Conservation (phyloP, 164 flowering plant genomes). For the Magnolia officinalis region DNA sequence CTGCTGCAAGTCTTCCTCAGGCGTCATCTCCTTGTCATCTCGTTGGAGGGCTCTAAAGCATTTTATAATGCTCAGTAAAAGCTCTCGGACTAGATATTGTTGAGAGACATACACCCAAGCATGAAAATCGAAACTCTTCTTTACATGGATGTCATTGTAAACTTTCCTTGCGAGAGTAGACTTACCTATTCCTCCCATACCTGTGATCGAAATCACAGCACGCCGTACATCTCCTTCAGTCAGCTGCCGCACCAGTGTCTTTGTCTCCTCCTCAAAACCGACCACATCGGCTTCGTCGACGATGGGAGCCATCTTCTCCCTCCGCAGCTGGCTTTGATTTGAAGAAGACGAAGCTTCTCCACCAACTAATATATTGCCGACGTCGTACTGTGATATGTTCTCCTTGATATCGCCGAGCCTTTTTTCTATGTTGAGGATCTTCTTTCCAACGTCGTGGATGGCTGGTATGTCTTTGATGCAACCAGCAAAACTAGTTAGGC, state of each 20-base stretch:
- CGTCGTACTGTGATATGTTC: not conserved
- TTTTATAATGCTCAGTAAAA: not conserved
- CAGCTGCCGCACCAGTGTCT: slow-evolving; percentile 35
- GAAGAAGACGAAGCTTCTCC: not conserved
- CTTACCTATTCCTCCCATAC: slow-evolving; percentile 24
- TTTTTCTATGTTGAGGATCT: slow-evolving; percentile 34
- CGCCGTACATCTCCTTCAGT: slow-evolving; percentile 10
- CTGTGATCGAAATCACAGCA: slow-evolving; percentile 6
- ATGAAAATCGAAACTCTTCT: slow-evolving; percentile 9
- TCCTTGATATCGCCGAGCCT: slow-evolving; percentile 15
- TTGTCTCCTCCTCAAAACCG: slow-evolving; percentile 38
- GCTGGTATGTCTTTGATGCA: slow-evolving; percentile 17
- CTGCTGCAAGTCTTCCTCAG: not conserved
- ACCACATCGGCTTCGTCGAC: slow-evolving; percentile 40
- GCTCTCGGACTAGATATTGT: not conserved
- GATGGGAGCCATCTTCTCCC: slow-evolving; percentile 15
- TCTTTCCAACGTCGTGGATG: slow-evolving; percentile 23
- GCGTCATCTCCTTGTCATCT: not conserved
- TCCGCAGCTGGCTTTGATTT: slow-evolving; percentile 23
- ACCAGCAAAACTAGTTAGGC: slow-evolving; percentile 5
- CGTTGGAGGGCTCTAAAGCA: not conserved
- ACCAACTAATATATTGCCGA: slow-evolving; percentile 1
- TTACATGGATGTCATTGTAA: not conserved
- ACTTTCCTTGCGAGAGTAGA: slow-evolving; percentile 19
- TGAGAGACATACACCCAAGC: slow-evolving; percentile 17